Conservation (phyloP, 140 eudicot genomes). For the Cichorium intybus region DNA sequence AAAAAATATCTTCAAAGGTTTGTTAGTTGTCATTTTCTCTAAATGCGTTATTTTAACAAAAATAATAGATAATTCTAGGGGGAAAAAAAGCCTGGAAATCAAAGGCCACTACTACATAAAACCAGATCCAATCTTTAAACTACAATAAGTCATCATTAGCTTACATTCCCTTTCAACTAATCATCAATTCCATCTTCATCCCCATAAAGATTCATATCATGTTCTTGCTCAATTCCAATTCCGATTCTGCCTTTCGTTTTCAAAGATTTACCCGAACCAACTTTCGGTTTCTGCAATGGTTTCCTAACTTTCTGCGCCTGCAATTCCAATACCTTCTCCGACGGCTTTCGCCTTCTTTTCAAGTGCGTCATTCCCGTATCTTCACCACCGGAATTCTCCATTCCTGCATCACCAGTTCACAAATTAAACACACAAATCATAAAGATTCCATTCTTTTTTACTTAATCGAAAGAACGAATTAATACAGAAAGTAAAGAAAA, state of each 20-base stretch:
- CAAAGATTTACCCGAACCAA: constrained; percentile 36
- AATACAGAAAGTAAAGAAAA: no score
- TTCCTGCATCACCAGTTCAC: constrained; percentile 15
- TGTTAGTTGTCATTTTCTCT: no score
- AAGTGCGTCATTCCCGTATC: constrained; percentile 50
- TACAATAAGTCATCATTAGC: not conserved
- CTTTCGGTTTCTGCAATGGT: constrained; percentile 42
- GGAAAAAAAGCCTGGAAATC: not conserved
- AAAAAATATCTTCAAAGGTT: no score
- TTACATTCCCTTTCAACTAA: constrained; percentile 15
- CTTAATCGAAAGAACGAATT: no score
- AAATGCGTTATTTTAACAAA: not conserved
- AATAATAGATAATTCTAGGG: no score
- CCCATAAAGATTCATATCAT: constrained; percentile 16
- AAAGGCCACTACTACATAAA: constrained; percentile 13
- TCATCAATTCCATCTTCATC: constrained; percentile 31
- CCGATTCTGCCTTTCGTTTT: constrained; percentile 27
- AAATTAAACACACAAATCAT: not conserved
- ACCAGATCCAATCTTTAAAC: constrained; percentile 7
- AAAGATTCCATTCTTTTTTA: no score
- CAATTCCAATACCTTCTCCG: constrained; percentile 68
- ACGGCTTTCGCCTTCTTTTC: constrained; percentile 71
- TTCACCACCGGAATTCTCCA: constrained; percentile 65
- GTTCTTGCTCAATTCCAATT: constrained; percentile 22
- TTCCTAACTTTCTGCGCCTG: constrained; percentile 56